These are phyloP conservation scores for Glaciozyma antarctica DNA, from an alignment of 768 basidiomycete genomes.

Conservation along the genomic window DNA sequence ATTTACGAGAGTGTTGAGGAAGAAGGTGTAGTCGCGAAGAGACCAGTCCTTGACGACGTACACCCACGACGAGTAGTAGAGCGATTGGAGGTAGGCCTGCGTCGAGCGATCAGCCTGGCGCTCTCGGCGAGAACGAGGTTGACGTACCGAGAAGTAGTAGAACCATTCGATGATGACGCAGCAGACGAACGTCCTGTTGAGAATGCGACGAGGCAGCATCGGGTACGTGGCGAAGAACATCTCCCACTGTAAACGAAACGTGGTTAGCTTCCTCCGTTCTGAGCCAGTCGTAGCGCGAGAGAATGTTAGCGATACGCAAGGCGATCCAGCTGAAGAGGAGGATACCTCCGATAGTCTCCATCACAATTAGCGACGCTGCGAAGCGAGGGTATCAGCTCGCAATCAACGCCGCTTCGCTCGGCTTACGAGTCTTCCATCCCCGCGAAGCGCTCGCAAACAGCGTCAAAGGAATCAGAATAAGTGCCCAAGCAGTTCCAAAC, in stretches of 20 bases:
- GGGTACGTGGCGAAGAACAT: constrained; percentile 11
- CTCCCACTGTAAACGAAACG: constrained; percentile 13
- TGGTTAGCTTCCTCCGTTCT: background rate
- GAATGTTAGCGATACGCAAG: background rate
- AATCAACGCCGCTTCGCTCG: too few relatives aligned
- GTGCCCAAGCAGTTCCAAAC: constrained; percentile 3
- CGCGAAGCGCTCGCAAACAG: constrained; percentile 35
- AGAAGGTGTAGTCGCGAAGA: background rate
- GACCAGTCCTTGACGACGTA: constrained; percentile 2
- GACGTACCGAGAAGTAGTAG: constrained; percentile 6
- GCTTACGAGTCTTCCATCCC: constrained; percentile 33
- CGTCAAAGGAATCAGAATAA: constrained; percentile 14
- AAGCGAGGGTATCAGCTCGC: background rate
- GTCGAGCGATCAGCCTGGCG: too few relatives aligned
- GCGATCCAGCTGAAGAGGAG: background rate
- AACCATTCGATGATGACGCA: constrained; percentile 12
- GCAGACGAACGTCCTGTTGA: constrained; percentile 16
- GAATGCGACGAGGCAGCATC: constrained; percentile 6
- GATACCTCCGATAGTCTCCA: constrained; percentile 29
- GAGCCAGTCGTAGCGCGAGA: too few relatives aligned
- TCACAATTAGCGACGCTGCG: constrained; percentile 31
- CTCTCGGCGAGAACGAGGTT: too few relatives aligned
- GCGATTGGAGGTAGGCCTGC: background rate
- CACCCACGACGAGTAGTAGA: background rate
- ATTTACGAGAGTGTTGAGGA: background rate